Conservation (phyloP, 768 basidiomycete species). For the Coprinellus micaceus region DNA sequence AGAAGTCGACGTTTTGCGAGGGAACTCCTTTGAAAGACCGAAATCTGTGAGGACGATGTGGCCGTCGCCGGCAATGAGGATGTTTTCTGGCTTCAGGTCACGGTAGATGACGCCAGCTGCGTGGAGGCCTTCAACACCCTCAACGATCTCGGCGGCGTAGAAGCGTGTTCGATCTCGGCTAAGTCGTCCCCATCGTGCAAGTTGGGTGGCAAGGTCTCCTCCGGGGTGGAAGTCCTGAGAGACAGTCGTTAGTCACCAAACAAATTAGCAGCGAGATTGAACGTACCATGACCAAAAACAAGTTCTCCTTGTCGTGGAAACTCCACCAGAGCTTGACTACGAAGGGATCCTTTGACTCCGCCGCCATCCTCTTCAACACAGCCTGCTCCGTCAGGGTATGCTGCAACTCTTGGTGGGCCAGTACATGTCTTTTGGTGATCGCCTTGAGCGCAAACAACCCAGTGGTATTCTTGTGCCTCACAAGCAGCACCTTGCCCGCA, state of each 20-base stretch:
- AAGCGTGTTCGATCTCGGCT: conserved; percentile 94
- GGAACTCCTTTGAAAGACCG: conserved; percentile 90
- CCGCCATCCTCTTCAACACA: conserved; percentile 91
- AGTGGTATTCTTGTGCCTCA: conserved; percentile 68
- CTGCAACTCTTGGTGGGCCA: conserved; percentile 93
- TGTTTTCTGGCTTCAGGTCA: conserved; percentile 95
- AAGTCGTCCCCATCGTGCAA: conserved; percentile 91
- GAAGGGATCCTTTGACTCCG: conserved; percentile 85
- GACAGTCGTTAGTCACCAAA: not conserved
- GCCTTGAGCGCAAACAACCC: conserved; percentile 93
- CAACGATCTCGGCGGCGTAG: conserved; percentile 96
- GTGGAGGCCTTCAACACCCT: conserved; percentile 93
- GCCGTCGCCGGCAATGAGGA: conserved; percentile 89
- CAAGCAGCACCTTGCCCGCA: conserved; percentile 93
- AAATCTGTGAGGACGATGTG: conserved; percentile 98
- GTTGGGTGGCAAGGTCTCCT: conserved; percentile 95
- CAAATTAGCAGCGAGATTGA: not conserved
- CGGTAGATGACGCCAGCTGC: conserved; percentile 94
- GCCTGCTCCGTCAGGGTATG: conserved; percentile 97
- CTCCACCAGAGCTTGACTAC: conserved; percentile 96
- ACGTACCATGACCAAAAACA: conserved; percentile 90
- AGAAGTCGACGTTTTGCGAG: conserved; percentile 38
- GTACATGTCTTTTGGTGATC: conserved; percentile 94
- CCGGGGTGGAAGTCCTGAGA: conserved; percentile 88
- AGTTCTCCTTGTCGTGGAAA: conserved; percentile 96